Base-by-base conservation (phyloP, 768 basidiomycete species). In the Boletus subparvulus region DNA sequence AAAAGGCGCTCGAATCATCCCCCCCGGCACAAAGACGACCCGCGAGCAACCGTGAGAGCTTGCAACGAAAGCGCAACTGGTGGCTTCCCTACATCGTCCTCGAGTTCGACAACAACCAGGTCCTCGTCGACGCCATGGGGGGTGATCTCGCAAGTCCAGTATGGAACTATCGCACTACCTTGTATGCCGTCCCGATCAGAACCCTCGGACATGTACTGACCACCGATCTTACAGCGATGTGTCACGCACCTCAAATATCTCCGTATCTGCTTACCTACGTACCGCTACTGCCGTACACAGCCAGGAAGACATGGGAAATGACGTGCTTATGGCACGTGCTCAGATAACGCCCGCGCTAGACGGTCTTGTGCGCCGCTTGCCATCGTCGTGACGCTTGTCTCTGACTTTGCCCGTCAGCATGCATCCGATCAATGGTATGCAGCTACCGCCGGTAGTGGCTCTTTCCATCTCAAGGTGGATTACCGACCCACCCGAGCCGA, bases 61-160 rank as follows among this genome's bases (percentile, higher is more conserved):
- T 95, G 71, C 94, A 96, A 70, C 82, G 97, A 61, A 92, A 87
- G 73, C 92, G 94, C 57, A 89, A 87, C 74, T 88, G 89, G 88
- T 94, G 90, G 91, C 81, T 99, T 36, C 97, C 97, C 30, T 98
- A 90, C 64, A 90, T 98, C 69, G 97, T 98, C 41, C 86, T 99
- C 63, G 95, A 98, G 75, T 96, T 95, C 77, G 91, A 94, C 77
- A 94, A 93, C 80, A 98, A 98, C 74, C 95, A 98, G 73, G 87
- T 98, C 64, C 77, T 99, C 62, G 88, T 98, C 54, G 96, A 98
- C 76, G 94, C 95, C 12, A 81, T 98, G 66, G 94, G 92, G 10
- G 97, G 96, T n/a, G 93, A 98, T 72, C 82, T 98, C 48, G 67
- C 83, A 13, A 86, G 80, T 63, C 97, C 97, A 4, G 82, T 92